A percentile compares a stretch with the other conserved stretches of the same genome.
Evolutionary conservation across 148 eudicot species (phyloP).

Genomic region (Silene uniflora): DNA sequence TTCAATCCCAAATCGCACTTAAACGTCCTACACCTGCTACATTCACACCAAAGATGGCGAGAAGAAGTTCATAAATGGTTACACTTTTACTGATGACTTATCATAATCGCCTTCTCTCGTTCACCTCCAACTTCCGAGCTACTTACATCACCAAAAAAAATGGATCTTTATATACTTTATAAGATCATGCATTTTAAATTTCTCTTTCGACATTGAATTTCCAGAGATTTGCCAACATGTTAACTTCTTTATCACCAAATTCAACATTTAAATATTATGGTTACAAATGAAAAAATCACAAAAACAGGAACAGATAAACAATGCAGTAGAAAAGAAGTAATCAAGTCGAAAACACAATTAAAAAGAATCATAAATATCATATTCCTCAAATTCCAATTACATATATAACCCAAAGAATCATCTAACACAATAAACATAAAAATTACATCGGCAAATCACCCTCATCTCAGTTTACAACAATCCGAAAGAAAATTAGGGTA

Average conservation of each 20-base stretch:
- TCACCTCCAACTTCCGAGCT: too few relatives aligned
- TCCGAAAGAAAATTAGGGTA: background rate
- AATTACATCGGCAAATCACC: background rate
- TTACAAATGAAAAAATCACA: background rate
- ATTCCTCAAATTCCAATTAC: conserved; percentile 10
- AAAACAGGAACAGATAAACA: background rate
- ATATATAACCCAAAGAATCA: conserved; percentile 2
- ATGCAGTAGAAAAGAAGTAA: background rate
- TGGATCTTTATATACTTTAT: too few relatives aligned
- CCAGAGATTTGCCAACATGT: background rate
- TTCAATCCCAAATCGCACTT: background rate
- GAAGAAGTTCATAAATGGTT: background rate
- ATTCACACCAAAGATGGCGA: too few relatives aligned
- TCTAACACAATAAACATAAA: conserved; percentile 2
- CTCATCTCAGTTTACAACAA: conserved; percentile 4
- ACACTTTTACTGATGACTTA: too few relatives aligned
- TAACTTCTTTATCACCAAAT: too few relatives aligned
- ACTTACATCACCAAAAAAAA: too few relatives aligned
- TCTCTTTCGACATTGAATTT: background rate
- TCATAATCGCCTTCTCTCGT: too few relatives aligned
- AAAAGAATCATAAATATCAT: background rate
- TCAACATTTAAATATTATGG: too few relatives aligned
- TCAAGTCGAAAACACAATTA: background rate
- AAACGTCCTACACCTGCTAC: background rate
- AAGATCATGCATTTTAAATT: too few relatives aligned